phyloP scores from a whole-genome alignment of 1,284 basidiomycete genomes.

The Ganoderma resinaceum region DNA sequence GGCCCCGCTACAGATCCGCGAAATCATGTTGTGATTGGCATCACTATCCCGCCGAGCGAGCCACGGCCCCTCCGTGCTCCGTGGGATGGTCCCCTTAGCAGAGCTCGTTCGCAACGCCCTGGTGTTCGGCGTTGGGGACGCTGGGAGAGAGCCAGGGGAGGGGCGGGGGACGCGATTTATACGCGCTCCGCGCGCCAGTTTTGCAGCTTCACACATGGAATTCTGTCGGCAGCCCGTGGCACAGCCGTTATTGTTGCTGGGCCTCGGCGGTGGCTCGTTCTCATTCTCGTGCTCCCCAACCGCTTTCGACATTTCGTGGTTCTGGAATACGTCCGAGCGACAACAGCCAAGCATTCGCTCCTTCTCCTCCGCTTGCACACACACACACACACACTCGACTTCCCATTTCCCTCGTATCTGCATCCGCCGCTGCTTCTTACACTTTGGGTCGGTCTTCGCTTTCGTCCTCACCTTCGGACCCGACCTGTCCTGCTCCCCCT shows the following conservation, averaged over 20 bases:
- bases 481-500: not conserved
- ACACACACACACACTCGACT: not conserved
- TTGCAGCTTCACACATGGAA: not conserved
- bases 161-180: slow-evolving; percentile 3
- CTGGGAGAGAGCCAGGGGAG: not conserved
- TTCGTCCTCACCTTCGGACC: not conserved
- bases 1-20: slow-evolving; percentile 50
- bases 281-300: not conserved
- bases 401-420: not conserved
- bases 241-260: not conserved
- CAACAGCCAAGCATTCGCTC: not conserved
- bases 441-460: not conserved
- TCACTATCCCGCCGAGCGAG: not conserved
- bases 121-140: not conserved
- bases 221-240: slow-evolving; percentile 8
- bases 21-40: slow-evolving; percentile 54
- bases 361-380: not conserved
- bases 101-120: not conserved
- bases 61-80: not conserved
- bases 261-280: not conserved
- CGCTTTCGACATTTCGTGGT: not conserved
- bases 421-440: not conserved
- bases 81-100: not conserved
- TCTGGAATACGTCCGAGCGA: not conserved
- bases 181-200: slow-evolving; percentile 5